A percentile compares a stretch with the other conserved stretches of the same genome.
These are phyloP conservation scores for Phytophthora palmivora DNA, from an alignment of 352 stramenopile species.

Conservation along the genomic window DNA sequence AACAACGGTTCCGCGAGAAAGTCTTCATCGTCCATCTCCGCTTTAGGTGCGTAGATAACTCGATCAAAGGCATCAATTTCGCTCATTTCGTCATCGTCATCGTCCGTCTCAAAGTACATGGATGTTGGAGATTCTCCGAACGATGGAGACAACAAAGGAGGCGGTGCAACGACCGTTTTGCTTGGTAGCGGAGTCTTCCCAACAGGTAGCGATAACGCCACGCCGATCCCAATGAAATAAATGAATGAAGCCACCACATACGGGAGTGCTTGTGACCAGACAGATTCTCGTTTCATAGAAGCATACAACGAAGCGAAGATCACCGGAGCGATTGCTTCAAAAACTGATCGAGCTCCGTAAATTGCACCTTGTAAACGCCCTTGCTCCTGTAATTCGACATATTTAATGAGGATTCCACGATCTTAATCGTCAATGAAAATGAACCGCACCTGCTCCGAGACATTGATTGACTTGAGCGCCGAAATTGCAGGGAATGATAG, in stretches of 20 bases:
- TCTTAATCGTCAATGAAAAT: no score
- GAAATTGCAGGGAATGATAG: constrained; percentile 71
- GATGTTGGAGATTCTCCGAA: constrained; percentile 48
- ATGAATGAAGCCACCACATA: constrained; percentile 62
- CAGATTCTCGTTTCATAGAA: constrained; percentile 49
- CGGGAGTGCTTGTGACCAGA: constrained; percentile 60
- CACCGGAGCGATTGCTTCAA: constrained; percentile 65
- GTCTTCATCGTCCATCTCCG: constrained; percentile 25
- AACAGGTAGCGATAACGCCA: constrained; percentile 55
- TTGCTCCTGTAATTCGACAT: constrained; percentile 54
- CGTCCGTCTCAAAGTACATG: constrained; percentile 62
- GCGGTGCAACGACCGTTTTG: constrained; percentile 18
- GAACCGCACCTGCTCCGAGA: constrained; percentile 50
- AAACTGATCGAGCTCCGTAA: constrained; percentile 68
- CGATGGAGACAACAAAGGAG: constrained; percentile 49
- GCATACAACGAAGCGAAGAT: constrained; percentile 67
- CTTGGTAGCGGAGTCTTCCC: constrained; percentile 19
- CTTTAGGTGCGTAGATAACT: constrained; percentile 33
- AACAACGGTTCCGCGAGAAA: constrained; percentile 65
- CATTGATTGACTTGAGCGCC: constrained; percentile 42
- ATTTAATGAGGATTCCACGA: background rate
- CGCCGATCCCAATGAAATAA: constrained; percentile 55
- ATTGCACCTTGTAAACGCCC: constrained; percentile 77
- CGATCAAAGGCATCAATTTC: constrained; percentile 16
- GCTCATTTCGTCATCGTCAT: constrained; percentile 41